A percentile compares a stretch with the other conserved stretches of the same genome.
Conservation (phyloP, 306 rosid species). For the Cucumis cinereus region DNA sequence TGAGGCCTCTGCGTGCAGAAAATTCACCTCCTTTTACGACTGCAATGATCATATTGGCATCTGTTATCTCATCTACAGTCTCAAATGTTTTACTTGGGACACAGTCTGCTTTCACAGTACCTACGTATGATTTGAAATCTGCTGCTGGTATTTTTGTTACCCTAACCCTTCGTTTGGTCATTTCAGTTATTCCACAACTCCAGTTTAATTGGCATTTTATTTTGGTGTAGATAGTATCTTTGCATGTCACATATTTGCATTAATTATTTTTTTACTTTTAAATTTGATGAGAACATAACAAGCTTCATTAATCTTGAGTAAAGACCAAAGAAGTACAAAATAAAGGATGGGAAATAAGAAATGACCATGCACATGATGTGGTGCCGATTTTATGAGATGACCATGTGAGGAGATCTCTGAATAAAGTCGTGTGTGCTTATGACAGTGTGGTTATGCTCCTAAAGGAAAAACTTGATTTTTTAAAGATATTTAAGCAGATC, state of each 20-base stretch:
- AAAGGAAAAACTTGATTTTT: background rate
- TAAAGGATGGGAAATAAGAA: background rate
- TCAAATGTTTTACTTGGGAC: constrained; percentile 81
- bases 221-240: background rate
- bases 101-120: constrained; percentile 86
- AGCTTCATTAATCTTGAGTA: background rate
- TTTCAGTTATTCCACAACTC: background rate
- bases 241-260: background rate
- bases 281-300: background rate
- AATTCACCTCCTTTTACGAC: constrained; percentile 98
- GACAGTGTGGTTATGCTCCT: background rate
- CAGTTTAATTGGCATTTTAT: background rate
- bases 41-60: constrained; percentile 98
- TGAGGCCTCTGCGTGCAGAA: constrained; percentile 91
- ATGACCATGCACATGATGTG: background rate
- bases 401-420: background rate
- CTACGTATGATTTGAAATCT: constrained; percentile 84
- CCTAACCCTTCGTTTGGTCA: background rate
- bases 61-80: constrained; percentile 93
- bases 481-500: background rate
- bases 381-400: background rate
- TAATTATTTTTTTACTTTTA: background rate
- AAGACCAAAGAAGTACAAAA: background rate
- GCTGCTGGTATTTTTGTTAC: constrained; percentile 67
- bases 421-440: background rate